Conservation (phyloP, 441 rosid species). For the Corymbia calophylla region DNA sequence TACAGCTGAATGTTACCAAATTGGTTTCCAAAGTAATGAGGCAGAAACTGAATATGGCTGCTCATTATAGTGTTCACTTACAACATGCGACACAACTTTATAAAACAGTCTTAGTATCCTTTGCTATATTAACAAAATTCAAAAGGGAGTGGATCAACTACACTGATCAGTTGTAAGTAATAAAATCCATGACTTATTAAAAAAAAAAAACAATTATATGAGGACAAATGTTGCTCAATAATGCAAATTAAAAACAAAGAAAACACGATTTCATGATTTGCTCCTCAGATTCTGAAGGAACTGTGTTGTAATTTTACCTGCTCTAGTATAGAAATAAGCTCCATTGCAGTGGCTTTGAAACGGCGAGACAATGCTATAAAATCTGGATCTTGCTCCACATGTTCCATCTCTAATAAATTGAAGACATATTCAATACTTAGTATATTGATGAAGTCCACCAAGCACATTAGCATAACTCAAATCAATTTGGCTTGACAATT, state of each 20-base stretch:
- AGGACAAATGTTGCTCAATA: background rate
- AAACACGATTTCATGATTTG: background rate
- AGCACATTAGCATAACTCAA: background rate
- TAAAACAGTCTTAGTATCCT: background rate
- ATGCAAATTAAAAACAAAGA: background rate
- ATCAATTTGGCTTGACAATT: background rate
- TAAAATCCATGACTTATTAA: background rate
- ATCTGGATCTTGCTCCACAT: constrained; percentile 89
- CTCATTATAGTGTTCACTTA: background rate
- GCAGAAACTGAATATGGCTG: background rate
- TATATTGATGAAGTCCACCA: background rate
- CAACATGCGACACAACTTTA: background rate
- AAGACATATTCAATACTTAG: constrained; percentile 10
- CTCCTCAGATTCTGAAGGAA: background rate
- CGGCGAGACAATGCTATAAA: constrained; percentile 76
- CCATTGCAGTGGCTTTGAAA: constrained; percentile 92
- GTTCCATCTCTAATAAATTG: constrained; percentile 65
- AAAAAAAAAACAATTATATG: background rate
- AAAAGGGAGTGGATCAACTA: background rate
- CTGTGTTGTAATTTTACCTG: constrained; percentile 40
- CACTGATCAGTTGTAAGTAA: background rate
- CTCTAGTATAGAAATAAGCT: constrained; percentile 92
- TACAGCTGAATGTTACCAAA: background rate
- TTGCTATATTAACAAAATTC: background rate
- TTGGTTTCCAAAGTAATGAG: background rate